These are phyloP conservation scores for Lagenidium sp. DNA, from an alignment of 352 stramenopile species.

Conservation along the genomic window DNA sequence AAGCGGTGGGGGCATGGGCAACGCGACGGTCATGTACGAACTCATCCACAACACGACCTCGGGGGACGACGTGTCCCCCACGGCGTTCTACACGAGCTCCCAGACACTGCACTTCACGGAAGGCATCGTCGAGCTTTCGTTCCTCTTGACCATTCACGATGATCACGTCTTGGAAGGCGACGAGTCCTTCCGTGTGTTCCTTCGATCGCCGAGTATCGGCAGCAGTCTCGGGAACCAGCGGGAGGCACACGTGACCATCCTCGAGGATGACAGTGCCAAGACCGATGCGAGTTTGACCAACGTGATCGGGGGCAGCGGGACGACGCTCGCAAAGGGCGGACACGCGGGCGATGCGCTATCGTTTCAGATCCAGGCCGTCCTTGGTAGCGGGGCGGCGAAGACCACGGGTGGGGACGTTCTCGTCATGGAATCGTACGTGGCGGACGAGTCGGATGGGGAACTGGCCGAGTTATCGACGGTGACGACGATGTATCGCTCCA, in stretches of 20 bases:
- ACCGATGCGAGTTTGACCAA: conserved; percentile 33
- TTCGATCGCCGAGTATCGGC: conserved; percentile 12
- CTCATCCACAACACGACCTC: conserved; percentile 78
- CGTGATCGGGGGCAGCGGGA: conserved; percentile 14
- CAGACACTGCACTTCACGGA: conserved; percentile 71
- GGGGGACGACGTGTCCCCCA: conserved; percentile 68
- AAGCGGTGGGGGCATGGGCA: conserved; percentile 81
- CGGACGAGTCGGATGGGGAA: too few relatives aligned
- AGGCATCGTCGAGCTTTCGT: conserved; percentile 79
- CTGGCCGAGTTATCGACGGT: neutral
- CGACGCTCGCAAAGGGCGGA: conserved; percentile 22
- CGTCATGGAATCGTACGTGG: conserved; percentile 30
- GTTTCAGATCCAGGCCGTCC: conserved; percentile 48
- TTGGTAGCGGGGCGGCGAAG: conserved; percentile 22
- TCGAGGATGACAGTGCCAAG: conserved; percentile 43
- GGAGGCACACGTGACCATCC: conserved; percentile 55
- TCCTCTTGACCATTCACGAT: conserved; percentile 90
- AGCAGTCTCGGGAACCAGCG: conserved; percentile 51
- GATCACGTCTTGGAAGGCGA: conserved; percentile 65
- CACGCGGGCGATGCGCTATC: conserved; percentile 26
- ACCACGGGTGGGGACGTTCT: conserved; percentile 16
- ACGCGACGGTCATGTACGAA: conserved; percentile 66
- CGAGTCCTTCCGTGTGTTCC: conserved; percentile 53
- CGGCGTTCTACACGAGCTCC: conserved; percentile 81
- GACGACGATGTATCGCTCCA: conserved; percentile 8